A percentile compares a stretch with the other conserved stretches of the same genome.
These are phyloP conservation scores for Sarocladiaceae sp. DNA, from an alignment of 2,329 filamentous ascomycete genomes.

Conservation along the genomic window DNA sequence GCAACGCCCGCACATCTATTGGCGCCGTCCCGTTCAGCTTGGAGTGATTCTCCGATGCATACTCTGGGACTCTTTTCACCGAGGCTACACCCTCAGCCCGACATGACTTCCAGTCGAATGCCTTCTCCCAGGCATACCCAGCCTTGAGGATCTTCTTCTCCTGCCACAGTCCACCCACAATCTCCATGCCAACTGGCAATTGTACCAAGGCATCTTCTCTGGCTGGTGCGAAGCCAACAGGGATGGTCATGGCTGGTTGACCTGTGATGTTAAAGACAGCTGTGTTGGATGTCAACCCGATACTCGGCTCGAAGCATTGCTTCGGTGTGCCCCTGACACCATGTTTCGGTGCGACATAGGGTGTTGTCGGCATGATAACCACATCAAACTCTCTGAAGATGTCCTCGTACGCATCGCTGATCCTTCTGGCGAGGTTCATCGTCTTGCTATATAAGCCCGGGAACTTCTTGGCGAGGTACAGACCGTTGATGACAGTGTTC, in stretches of 20 bases:
- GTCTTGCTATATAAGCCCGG: conserved; percentile 44
- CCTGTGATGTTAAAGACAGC: conserved; percentile 54
- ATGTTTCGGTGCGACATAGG: conserved; percentile 41
- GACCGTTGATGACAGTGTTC: conserved; percentile 49
- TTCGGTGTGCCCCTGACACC: conserved; percentile 32
- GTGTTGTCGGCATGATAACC: conserved; percentile 45
- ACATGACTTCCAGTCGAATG: conserved; percentile 34
- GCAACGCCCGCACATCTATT: not conserved
- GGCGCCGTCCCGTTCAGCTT: not conserved
- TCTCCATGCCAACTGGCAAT: conserved; percentile 50
- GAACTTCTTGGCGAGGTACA: conserved; percentile 39
- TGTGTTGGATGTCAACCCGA: conserved; percentile 53
- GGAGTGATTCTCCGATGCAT: not conserved
- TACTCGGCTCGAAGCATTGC: conserved; percentile 43
- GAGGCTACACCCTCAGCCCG: not conserved
- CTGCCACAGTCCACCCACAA: conserved; percentile 48
- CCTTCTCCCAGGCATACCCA: conserved; percentile 42
- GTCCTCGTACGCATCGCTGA: conserved; percentile 41
- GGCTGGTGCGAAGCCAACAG: conserved; percentile 41
- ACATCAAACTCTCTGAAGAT: conserved; percentile 37
- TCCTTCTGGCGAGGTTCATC: conserved; percentile 41
- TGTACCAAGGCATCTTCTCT: conserved; percentile 31
- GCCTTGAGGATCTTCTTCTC: conserved; percentile 40
- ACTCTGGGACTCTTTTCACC: not conserved
- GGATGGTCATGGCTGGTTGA: conserved; percentile 50